phyloP scores from a whole-genome alignment of 805 yeast genomes.

The Brettanomyces naardenensis region DNA sequence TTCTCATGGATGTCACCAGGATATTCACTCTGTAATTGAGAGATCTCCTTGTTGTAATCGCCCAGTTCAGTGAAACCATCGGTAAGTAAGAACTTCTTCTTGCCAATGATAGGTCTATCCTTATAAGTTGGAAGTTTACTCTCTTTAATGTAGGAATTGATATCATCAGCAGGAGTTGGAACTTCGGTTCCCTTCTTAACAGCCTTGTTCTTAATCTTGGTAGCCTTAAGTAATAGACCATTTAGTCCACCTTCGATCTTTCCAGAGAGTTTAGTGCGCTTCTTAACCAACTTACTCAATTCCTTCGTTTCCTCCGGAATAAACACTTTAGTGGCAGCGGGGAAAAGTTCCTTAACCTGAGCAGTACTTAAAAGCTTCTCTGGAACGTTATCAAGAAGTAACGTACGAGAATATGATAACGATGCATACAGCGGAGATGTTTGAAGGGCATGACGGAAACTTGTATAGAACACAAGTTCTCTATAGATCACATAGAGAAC shows the following conservation, averaged over 20 bases:
- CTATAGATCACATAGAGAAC: conserved; percentile 61
- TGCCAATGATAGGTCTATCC: conserved; percentile 61
- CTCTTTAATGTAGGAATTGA: conserved; percentile 52
- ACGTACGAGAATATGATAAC: conserved; percentile 59
- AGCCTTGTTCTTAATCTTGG: conserved; percentile 46
- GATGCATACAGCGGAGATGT: conserved; percentile 69
- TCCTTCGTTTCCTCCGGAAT: conserved; percentile 57
- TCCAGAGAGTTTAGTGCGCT: conserved; percentile 50
- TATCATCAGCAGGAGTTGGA: conserved; percentile 49
- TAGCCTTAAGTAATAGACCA: conserved; percentile 50
- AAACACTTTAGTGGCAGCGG: conserved; percentile 51
- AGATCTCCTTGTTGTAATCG: conserved; percentile 61
- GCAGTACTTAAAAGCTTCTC: conserved; percentile 36
- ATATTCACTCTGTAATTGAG: conserved; percentile 45
- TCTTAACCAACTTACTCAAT: conserved; percentile 47
- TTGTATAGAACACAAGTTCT: conserved; percentile 63
- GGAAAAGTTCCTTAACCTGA: conserved; percentile 51
- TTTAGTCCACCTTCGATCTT: conserved; percentile 65
- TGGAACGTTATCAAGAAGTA: conserved; percentile 65
- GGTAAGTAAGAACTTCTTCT: conserved; percentile 79
- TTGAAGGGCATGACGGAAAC: conserved; percentile 67
- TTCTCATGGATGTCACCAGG: conserved; percentile 36
- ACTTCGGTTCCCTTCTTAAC: conserved; percentile 41
- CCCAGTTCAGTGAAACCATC: conserved; percentile 62
- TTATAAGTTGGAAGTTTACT: conserved; percentile 83